These are phyloP conservation scores for Plasmopara muralis DNA, from an alignment of 352 stramenopile genomes.

Conservation along the genomic window DNA sequence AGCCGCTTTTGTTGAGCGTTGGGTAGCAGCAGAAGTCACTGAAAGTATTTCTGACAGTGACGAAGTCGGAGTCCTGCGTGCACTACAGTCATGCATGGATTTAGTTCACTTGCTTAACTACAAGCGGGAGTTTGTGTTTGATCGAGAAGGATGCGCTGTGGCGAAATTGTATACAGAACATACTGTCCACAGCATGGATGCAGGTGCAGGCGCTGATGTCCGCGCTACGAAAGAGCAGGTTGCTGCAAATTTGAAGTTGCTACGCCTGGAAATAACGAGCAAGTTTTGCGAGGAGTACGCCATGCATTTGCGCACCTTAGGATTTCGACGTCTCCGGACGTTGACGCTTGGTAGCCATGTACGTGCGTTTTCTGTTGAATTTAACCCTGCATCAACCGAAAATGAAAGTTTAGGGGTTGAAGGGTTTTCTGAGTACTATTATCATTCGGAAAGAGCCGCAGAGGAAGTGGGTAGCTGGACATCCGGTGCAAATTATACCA, in stretches of 20 bases:
- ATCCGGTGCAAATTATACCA: slow-evolving; percentile 4
- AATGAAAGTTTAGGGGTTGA: slow-evolving; percentile 32
- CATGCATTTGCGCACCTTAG: slow-evolving; percentile 46
- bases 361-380: slow-evolving; percentile 17
- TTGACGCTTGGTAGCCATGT: slow-evolving; percentile 24
- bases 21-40: slow-evolving; percentile 39
- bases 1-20: slow-evolving; percentile 72
- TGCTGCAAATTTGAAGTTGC: slow-evolving; percentile 56
- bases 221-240: slow-evolving; percentile 69
- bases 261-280: slow-evolving; percentile 60
- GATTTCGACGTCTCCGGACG: slow-evolving; percentile 55
- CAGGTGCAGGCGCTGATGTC: slow-evolving; percentile 48
- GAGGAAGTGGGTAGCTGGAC: slow-evolving; percentile 21
- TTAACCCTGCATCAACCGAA: slow-evolving; percentile 12
- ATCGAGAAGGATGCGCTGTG: slow-evolving; percentile 54
- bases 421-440: slow-evolving; percentile 68
- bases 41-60: slow-evolving; percentile 32
- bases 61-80: slow-evolving; percentile 39
- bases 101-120: slow-evolving; percentile 80
- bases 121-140: slow-evolving; percentile 83
- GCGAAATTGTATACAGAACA: slow-evolving; percentile 75
- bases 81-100: slow-evolving; percentile 74
- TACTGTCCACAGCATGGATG: slow-evolving; percentile 65
- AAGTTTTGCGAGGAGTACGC: slow-evolving; percentile 70
- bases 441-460: slow-evolving; percentile 36